These are phyloP conservation scores for Helichrysum umbraculigerum DNA, from an alignment of 129 eudicot genomes.

Conservation along the genomic window DNA sequence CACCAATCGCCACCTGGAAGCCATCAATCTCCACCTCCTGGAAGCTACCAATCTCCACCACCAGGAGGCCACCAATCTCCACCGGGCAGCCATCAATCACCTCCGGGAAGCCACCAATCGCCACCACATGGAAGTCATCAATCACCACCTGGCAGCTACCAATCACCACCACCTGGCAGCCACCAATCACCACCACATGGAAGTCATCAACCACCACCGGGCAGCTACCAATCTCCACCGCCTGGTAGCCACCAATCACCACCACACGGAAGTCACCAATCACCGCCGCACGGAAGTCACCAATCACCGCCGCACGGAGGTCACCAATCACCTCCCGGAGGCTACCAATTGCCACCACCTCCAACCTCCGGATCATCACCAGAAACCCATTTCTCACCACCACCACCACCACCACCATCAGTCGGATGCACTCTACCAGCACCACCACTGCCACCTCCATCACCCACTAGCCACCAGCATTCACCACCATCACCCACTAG, in stretches of 20 bases:
- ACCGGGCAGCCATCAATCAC: slow-evolving; percentile 3
- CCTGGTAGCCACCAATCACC: background rate
- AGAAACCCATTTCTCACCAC: slow-evolving; percentile 22
- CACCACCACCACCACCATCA: slow-evolving; percentile 42
- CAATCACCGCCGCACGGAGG: slow-evolving; percentile 10
- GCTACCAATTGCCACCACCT: slow-evolving; percentile 25
- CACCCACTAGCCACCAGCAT: slow-evolving; percentile 17
- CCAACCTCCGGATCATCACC: slow-evolving; percentile 18
- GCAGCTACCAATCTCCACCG: slow-evolving; percentile 18
- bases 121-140: slow-evolving; percentile 12
- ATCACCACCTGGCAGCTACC: slow-evolving; percentile 17
- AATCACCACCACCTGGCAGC: slow-evolving; percentile 11
- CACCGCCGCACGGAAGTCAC: background rate
- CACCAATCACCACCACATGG: slow-evolving; percentile 14
- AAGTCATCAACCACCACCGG: slow-evolving; percentile 6
- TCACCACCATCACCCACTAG: slow-evolving; percentile 26
- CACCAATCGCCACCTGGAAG: slow-evolving; percentile 22
- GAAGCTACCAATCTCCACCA: slow-evolving; percentile 17
- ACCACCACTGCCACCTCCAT: slow-evolving; percentile 37
- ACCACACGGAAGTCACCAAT: slow-evolving; percentile 10
- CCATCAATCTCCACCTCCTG: slow-evolving; percentile 13
- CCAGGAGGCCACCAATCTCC: slow-evolving; percentile 7
- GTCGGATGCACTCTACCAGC: slow-evolving; percentile 23
- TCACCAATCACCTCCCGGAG: slow-evolving; percentile 15
- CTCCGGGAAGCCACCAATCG: background rate